Base-by-base conservation (phyloP, 2,329 filamentous ascomycete genomes). In the Dothistroma septosporum region DNA sequence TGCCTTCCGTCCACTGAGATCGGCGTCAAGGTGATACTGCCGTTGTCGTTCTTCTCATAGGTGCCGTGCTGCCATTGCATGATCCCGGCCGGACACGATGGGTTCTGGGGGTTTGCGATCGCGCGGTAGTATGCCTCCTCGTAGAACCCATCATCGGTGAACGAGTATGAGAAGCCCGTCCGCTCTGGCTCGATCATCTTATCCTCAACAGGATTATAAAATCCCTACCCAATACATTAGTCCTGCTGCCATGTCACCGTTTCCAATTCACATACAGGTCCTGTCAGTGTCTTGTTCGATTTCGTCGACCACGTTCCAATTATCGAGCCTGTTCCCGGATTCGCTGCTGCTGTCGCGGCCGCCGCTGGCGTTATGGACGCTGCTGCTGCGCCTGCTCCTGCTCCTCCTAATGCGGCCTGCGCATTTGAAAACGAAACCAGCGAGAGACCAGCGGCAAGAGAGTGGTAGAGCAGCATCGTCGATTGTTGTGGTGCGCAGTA, bases 231-330 rank as follows among this genome's bases (percentile, higher is more conserved):
- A 16, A 21, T 16, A 3, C 19, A 28, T 47, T 37, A 47, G 47
- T 14, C 14, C 44, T 28, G 12, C 6, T 12, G 16, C 28, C 16
- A 21, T 21, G 7, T 21, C 50, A n/a, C 31, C 31, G 31, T 28
- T 32, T 47, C 31, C 33, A 14, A 35, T 31, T 32, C 16, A 77
- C 79, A 61, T 83, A 89, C 87, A 57, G 87, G 83, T 49, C 88
- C 87, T 9, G 87, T 90, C 49, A 89, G 71, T 46, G 88, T 88
- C 63, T 84, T 83, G 70, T 83, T 84, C 28, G 86, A 87, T 74
- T 90, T 91, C 50, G 85, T 87, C 16, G 84, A 83, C 87, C 87
- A 91, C 61, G 87, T 90, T 61, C 87, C 87, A n/a, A 85, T 80
- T 33, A 90, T 76, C 64, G 82, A 77, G 41, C 55, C 53, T 21